Percentiles rank a stretch among this genome's conserved stretches.
phyloP scores from a whole-genome alignment of 257 asterid genomes.

The Scutellaria galericulata region DNA sequence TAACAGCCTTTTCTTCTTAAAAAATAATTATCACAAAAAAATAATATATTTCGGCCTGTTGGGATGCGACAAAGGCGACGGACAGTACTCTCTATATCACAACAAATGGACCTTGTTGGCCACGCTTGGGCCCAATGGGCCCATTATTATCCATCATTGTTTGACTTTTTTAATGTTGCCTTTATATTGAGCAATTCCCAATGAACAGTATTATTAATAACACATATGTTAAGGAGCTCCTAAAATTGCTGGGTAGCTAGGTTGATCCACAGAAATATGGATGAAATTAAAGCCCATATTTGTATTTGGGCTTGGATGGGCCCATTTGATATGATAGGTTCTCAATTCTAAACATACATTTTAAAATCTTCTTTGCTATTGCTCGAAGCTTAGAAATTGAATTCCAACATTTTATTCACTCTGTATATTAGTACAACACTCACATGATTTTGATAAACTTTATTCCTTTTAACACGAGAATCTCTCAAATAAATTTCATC shows the following conservation, averaged over 20 bases:
- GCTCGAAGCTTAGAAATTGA: no score
- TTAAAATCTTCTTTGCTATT: no score
- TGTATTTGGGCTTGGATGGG: no score
- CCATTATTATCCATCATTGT: neutral
- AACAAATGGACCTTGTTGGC: constrained; percentile 19
- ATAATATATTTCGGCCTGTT: neutral
- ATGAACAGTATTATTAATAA: neutral
- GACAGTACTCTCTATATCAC: neutral
- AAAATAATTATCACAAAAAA: no score
- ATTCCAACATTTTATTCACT: neutral
- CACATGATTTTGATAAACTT: constrained; percentile 6
- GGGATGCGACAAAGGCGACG: neutral
- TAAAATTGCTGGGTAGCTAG: no score
- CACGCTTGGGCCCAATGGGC: neutral
- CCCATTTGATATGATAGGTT: no score
- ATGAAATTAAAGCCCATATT: no score
- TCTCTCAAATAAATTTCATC: neutral
- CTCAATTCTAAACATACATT: no score
- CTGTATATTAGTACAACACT: neutral
- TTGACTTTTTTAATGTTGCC: neutral
- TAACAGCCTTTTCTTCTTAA: no score
- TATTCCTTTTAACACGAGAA: constrained; percentile 1
- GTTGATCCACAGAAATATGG: no score
- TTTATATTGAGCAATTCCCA: neutral
- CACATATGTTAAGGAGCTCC: neutral